Conservation (phyloP, 306 rosid species). For the Casuarina cunninghamiana region DNA sequence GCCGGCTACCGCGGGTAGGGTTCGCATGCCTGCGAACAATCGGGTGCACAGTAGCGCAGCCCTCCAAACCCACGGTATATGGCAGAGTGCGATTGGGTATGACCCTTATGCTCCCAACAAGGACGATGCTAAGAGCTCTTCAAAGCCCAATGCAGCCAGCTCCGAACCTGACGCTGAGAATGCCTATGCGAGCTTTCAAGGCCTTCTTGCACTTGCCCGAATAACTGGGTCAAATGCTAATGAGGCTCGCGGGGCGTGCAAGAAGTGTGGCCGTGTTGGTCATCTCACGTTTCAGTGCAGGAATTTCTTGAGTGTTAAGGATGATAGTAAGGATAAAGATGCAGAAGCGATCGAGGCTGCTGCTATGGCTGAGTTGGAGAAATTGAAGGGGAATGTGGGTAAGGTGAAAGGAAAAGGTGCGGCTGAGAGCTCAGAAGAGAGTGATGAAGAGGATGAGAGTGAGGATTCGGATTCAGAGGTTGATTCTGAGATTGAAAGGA, state of each 20-base stretch:
- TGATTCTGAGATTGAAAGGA: conserved; percentile 79
- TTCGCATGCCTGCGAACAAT: conserved; percentile 99
- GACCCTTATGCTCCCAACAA: conserved; percentile 92
- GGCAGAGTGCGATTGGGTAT: conserved; percentile 97
- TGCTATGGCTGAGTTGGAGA: conserved; percentile 56
- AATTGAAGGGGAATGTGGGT: conserved; percentile 54
- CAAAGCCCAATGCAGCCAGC: conserved; percentile 37
- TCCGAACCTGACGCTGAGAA: conserved; percentile 80
- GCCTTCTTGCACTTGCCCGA: conserved; percentile 90
- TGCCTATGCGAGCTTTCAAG: conserved; percentile 90
- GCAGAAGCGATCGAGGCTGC: conserved; percentile 50
- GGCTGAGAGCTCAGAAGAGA: conserved; percentile 61
- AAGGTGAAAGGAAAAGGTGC: conserved; percentile 42
- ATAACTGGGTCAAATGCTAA: conserved; percentile 75
- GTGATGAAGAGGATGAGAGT: conserved; percentile 65
- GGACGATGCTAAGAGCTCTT: conserved; percentile 61
- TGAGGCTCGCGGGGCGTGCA: conserved; percentile 84
- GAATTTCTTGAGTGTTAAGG: conserved; percentile 77
- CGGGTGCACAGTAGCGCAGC: conserved; percentile 98
- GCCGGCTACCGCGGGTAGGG: conserved; percentile 98
- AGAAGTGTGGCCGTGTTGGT: conserved; percentile 93
- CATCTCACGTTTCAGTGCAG: conserved; percentile 90
- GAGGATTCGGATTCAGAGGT: conserved; percentile 75
- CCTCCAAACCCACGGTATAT: conserved; percentile 93
- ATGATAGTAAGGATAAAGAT: conserved; percentile 66